A percentile compares a stretch with the other conserved stretches of the same genome.
Evolutionary conservation across 192 early-diverging fungal genomes (phyloP).

Genomic region (Umbelopsis isabellina): DNA sequence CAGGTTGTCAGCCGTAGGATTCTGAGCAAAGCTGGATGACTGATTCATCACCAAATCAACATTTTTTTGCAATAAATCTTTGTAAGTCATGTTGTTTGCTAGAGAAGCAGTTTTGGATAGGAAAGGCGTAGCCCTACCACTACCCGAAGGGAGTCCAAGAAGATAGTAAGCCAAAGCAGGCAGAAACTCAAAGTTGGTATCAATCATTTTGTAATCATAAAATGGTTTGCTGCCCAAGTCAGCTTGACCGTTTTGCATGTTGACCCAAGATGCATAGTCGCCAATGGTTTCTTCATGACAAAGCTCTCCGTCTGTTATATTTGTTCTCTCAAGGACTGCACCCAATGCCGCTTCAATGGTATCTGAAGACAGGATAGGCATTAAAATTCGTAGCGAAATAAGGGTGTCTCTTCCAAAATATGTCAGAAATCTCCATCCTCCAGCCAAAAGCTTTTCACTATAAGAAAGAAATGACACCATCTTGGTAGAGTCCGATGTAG

Average conservation of each 20-base stretch:
- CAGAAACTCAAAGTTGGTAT: slow-evolving; percentile 12
- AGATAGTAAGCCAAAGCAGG: slow-evolving; percentile 20
- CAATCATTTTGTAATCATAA: slow-evolving; percentile 19
- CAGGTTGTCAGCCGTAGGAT: slow-evolving; percentile 3
- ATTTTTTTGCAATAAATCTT: neutral
- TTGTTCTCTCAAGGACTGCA: slow-evolving; percentile 3
- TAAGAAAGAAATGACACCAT: slow-evolving; percentile 5
- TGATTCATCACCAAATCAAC: slow-evolving; percentile 13
- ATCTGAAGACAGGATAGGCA: neutral
- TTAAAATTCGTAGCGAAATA: slow-evolving; percentile 5
- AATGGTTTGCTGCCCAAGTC: slow-evolving; percentile 2
- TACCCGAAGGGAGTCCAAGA: slow-evolving; percentile 8
- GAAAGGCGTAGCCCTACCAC: neutral
- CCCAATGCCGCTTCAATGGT: slow-evolving; percentile 8
- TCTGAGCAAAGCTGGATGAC: neutral
- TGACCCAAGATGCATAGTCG: slow-evolving; percentile 18
- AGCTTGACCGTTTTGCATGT: slow-evolving; percentile 6
- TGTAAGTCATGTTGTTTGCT: neutral
- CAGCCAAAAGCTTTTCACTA: slow-evolving; percentile 6
- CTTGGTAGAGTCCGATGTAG: neutral
- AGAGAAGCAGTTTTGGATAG: neutral
- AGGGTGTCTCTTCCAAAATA: slow-evolving; percentile 20
- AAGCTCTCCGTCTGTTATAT: slow-evolving; percentile 3
- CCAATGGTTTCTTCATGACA: slow-evolving; percentile 24
- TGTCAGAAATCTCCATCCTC: slow-evolving; percentile 21